A percentile compares a stretch with the other conserved stretches of the same genome.
These are phyloP conservation scores for Lactarius psammicola DNA, from an alignment of 768 basidiomycete genomes.

Conservation along the genomic window DNA sequence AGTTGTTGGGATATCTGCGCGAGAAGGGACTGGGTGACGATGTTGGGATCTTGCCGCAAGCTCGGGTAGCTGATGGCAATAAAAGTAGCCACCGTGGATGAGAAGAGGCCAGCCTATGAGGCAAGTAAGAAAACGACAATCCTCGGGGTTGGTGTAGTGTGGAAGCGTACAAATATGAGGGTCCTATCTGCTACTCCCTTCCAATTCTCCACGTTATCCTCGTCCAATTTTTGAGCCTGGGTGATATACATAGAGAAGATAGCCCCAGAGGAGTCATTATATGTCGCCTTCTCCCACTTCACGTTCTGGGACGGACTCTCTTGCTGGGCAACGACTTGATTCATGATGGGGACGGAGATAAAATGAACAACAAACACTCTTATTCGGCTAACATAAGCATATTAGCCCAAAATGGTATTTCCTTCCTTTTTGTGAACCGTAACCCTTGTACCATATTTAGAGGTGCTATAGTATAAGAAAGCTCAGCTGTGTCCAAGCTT, in stretches of 20 bases:
- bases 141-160: neutral
- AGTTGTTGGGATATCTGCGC: slow-evolving; percentile 19
- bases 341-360: neutral
- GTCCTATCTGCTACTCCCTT: slow-evolving; percentile 17
- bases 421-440: no score
- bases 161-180: slow-evolving; percentile 9
- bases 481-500: no score
- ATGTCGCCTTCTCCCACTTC: neutral
- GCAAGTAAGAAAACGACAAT: neutral
- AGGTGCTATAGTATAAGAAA: no score
- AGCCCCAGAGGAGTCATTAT: neutral
- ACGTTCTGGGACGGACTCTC: neutral
- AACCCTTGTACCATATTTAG: no score
- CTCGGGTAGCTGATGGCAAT: neutral
- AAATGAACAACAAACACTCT: slow-evolving; percentile 31
- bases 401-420: no score
- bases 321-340: neutral
- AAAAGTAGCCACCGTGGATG: slow-evolving; percentile 6
- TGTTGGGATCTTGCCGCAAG: neutral
- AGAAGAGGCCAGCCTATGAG: slow-evolving; percentile 15
- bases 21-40: slow-evolving; percentile 10
- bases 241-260: neutral
- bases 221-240: neutral
- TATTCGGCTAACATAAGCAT: slow-evolving; percentile 56
- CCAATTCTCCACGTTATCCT: slow-evolving; percentile 9